Evolutionary conservation across 2,329 filamentous ascomycete genomes (phyloP).

Genomic region (Aspergillus phoenicis): DNA sequence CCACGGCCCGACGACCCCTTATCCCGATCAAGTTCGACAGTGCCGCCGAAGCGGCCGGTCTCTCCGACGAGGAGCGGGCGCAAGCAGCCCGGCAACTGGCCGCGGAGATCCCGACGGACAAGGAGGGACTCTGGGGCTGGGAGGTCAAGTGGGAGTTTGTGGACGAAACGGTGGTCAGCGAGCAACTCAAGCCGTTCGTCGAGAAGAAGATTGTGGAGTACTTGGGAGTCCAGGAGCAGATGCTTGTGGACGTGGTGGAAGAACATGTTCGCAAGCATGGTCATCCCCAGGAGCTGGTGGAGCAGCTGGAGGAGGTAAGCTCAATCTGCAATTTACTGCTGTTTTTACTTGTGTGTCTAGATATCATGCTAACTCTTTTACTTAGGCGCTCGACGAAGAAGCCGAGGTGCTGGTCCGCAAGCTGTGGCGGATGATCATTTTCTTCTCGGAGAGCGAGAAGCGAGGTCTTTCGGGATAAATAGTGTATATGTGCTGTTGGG

Average conservation of each 20-base stretch:
- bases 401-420: conserved; percentile 93
- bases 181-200: conserved; percentile 90
- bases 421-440: conserved; percentile 97
- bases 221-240: conserved; percentile 92
- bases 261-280: conserved; percentile 78
- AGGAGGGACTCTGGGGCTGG: conserved; percentile 88
- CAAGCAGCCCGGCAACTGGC: conserved; percentile 81
- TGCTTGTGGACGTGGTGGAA: conserved; percentile 90
- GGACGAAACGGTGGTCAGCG: conserved; percentile 75
- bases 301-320: conserved; percentile 80
- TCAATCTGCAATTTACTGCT: conserved; percentile 9
- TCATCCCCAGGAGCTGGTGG: conserved; percentile 76
- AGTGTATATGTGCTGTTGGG: neutral
- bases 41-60: conserved; percentile 63
- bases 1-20: conserved; percentile 70
- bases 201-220: conserved; percentile 99
- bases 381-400: conserved; percentile 85
- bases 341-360: neutral
- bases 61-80: conserved; percentile 84
- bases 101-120: conserved; percentile 84
- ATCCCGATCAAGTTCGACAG: conserved; percentile 82
- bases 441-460: conserved; percentile 95
- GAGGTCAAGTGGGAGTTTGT: conserved; percentile 89
- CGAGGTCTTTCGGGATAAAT: conserved; percentile 71
- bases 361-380: conserved; percentile 35